A percentile compares a stretch with the other conserved stretches of the same genome.
Evolutionary conservation across 2,329 filamentous ascomycete species (phyloP).

Genomic region (Mycosphaerella sp.): DNA sequence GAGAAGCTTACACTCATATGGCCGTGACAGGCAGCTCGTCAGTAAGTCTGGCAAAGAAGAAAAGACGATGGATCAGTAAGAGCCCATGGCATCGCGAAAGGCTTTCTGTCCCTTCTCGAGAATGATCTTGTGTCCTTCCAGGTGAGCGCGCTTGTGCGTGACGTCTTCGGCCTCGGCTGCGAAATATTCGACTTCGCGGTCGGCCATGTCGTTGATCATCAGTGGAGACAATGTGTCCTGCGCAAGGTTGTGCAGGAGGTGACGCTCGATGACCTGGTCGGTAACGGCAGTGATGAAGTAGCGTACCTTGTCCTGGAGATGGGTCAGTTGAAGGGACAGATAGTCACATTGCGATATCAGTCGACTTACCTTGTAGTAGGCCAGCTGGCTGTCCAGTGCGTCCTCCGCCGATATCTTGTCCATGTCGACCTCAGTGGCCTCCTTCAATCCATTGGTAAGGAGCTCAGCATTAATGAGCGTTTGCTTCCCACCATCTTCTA

Average conservation of each 20-base stretch:
- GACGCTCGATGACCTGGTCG: constrained; percentile 37
- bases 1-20: background rate
- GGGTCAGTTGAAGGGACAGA: background rate
- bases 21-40: no score
- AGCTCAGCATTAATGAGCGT: constrained; percentile 1
- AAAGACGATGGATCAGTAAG: background rate
- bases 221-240: constrained; percentile 30
- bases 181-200: constrained; percentile 32
- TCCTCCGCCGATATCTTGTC: constrained; percentile 33
- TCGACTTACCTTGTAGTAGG: constrained; percentile 35
- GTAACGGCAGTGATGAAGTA: constrained; percentile 34
- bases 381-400: constrained; percentile 33
- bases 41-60: no score
- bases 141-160: constrained; percentile 23
- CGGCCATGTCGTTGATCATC: constrained; percentile 29
- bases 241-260: constrained; percentile 31
- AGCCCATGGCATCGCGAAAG: constrained; percentile 20
- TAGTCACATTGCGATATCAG: background rate
- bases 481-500: background rate
- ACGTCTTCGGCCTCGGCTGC: constrained; percentile 33
- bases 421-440: constrained; percentile 28
- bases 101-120: constrained; percentile 34
- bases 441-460: background rate
- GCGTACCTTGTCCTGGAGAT: constrained; percentile 31
- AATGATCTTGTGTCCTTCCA: constrained; percentile 30